Percentiles rank a stretch among this genome's conserved stretches.
Evolutionary conservation across 371 early-diverging fungal genomes (phyloP).

Genomic region (Rhizopus arrhizus): DNA sequence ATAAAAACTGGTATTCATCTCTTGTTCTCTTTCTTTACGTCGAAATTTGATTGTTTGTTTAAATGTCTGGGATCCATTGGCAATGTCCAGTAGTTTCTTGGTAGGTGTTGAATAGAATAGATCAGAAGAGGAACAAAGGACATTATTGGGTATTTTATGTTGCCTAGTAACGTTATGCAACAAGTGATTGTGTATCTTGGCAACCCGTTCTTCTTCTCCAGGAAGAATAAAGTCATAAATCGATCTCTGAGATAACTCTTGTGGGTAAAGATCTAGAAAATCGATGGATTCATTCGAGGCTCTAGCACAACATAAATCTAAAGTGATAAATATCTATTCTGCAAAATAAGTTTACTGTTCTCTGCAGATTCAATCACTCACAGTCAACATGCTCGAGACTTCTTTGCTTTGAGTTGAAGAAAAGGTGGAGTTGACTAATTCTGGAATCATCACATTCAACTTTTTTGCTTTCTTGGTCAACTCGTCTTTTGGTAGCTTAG

Average conservation of each 20-base stretch:
- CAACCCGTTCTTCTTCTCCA: conserved; percentile 11
- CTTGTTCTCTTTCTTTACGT: conserved; percentile 5
- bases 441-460: conserved; percentile 4
- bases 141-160: conserved; percentile 5
- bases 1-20: conserved; percentile 23
- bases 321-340: conserved; percentile 21
- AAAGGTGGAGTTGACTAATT: conserved; percentile 11
- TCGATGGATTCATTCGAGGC: conserved; percentile 26
- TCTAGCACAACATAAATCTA: conserved; percentile 33
- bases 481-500: conserved; percentile 23
- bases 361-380: neutral
- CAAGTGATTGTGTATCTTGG: conserved; percentile 16
- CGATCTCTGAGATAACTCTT: conserved; percentile 31
- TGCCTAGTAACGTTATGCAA: conserved; percentile 21
- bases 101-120: conserved; percentile 7
- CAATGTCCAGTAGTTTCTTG: conserved; percentile 12
- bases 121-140: conserved; percentile 18
- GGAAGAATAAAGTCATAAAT: conserved; percentile 28
- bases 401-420: neutral
- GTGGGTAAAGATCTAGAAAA: conserved; percentile 25
- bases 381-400: neutral
- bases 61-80: conserved; percentile 29
- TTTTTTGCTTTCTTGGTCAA: conserved; percentile 14
- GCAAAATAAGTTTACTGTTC: neutral
- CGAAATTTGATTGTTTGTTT: conserved; percentile 16